A percentile compares a stretch with the other conserved stretches of the same genome.
Evolutionary conservation across 768 basidiomycete species (phyloP).

Genomic region (Leccinum imitatum): DNA sequence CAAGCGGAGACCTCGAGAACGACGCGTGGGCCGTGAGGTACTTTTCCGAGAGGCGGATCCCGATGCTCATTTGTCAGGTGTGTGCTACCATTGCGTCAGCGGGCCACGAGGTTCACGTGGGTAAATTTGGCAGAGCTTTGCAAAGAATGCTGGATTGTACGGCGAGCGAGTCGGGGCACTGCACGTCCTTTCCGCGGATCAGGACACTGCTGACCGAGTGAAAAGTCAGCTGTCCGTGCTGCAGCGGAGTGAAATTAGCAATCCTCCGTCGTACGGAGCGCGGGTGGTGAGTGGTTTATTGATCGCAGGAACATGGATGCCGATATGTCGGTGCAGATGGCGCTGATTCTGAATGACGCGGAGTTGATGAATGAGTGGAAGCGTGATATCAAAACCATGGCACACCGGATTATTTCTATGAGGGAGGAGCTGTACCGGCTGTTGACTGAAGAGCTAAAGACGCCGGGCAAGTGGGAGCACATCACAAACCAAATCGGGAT

Average conservation of each 20-base stretch:
- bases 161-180: slow-evolving; percentile 94
- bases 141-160: slow-evolving; percentile 95
- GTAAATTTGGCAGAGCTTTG: slow-evolving; percentile 70
- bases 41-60: slow-evolving; percentile 74
- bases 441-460: slow-evolving; percentile 70
- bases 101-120: slow-evolving; percentile 11
- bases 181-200: slow-evolving; percentile 67
- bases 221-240: slow-evolving; percentile 90
- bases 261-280: slow-evolving; percentile 90
- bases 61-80: slow-evolving; percentile 87
- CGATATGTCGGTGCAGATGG: slow-evolving; percentile 45
- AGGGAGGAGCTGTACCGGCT: slow-evolving; percentile 72
- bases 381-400: slow-evolving; percentile 86
- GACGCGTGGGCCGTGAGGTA: slow-evolving; percentile 91
- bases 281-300: slow-evolving; percentile 58
- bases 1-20: slow-evolving; percentile 85
- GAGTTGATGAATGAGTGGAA: slow-evolving; percentile 87
- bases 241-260: slow-evolving; percentile 93
- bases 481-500: slow-evolving; percentile 96
- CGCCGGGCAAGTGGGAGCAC: slow-evolving; percentile 95
- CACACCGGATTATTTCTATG: slow-evolving; percentile 77
- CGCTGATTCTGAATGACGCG: slow-evolving; percentile 76
- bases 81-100: neutral
- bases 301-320: neutral
- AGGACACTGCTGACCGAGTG: slow-evolving; percentile 69